A percentile compares a stretch with the other conserved stretches of the same genome.
phyloP scores from a whole-genome alignment of 2,329 filamentous ascomycete species.

The Aspergillus calidoustus region DNA sequence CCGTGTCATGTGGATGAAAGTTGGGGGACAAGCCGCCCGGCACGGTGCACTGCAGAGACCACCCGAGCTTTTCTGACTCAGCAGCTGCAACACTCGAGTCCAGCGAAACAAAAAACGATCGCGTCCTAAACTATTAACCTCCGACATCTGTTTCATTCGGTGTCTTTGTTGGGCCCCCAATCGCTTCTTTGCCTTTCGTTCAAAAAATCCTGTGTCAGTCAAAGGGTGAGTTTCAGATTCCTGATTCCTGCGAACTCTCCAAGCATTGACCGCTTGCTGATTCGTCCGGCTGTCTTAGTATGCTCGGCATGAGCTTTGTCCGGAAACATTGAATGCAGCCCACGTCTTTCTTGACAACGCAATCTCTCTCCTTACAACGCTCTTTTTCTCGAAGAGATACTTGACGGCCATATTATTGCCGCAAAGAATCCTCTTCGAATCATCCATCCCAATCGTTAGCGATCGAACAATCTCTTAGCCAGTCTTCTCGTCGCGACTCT shows the following conservation, averaged over 20 bases:
- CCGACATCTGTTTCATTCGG: neutral
- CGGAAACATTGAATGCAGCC: neutral
- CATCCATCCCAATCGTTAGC: neutral
- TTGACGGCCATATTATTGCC: neutral
- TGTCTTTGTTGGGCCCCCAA: neutral
- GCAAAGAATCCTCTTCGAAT: neutral
- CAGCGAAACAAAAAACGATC: slow-evolving; percentile 14
- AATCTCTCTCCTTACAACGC: neutral
- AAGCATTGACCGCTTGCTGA: neutral
- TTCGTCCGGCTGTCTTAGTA: neutral
- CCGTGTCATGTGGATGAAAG: neutral
- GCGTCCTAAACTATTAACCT: slow-evolving; percentile 5
- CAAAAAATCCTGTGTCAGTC: neutral
- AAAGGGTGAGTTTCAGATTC: neutral
- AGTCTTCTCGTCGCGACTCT: neutral
- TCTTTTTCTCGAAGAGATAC: neutral
- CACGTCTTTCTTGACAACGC: neutral
- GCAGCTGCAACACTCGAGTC: neutral
- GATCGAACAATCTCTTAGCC: neutral
- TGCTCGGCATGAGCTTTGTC: neutral
- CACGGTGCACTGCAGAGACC: neutral
- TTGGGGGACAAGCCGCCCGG: neutral
- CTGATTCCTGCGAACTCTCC: neutral
- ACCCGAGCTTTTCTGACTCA: slow-evolving; percentile 12
- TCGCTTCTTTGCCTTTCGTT: neutral